These are phyloP conservation scores for Stropharia rugosoannulata DNA, from an alignment of 768 basidiomycete species.

Conservation along the genomic window DNA sequence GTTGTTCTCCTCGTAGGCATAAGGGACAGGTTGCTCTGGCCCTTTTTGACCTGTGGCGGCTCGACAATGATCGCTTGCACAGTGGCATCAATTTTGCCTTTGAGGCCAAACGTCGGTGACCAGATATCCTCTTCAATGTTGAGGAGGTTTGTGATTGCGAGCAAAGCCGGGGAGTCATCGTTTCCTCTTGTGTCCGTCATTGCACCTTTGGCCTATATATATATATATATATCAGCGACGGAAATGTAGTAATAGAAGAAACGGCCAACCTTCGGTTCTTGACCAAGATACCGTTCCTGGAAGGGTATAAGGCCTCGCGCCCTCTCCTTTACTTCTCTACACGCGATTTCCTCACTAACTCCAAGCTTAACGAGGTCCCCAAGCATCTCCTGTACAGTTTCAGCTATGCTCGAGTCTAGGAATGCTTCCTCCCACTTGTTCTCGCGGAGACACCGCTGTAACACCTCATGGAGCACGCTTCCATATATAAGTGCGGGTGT, in stretches of 20 bases:
- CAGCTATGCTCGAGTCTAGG: slow-evolving; percentile 59
- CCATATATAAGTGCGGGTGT: slow-evolving; percentile 84
- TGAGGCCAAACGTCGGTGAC: slow-evolving; percentile 92
- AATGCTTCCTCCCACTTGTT: slow-evolving; percentile 62
- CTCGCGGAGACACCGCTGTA: slow-evolving; percentile 74
- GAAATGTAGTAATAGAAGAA: neutral
- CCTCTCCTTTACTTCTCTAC: slow-evolving; percentile 55
- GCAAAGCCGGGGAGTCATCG: slow-evolving; percentile 45
- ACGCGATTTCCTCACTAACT: slow-evolving; percentile 60
- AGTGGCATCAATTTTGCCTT: slow-evolving; percentile 94
- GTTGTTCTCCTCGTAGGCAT: slow-evolving; percentile 27
- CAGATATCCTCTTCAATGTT: slow-evolving; percentile 98
- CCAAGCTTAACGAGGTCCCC: slow-evolving; percentile 63
- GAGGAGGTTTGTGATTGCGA: slow-evolving; percentile 75
- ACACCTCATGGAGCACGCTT: slow-evolving; percentile 88
- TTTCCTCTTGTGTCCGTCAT: slow-evolving; percentile 62
- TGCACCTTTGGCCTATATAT: slow-evolving; percentile 55
- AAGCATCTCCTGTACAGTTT: slow-evolving; percentile 51
- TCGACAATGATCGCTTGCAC: slow-evolving; percentile 68
- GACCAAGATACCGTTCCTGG: slow-evolving; percentile 62
- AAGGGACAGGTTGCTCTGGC: neutral
- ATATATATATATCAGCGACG: slow-evolving; percentile 25
- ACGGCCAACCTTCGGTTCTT: slow-evolving; percentile 58
- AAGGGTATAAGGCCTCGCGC: slow-evolving; percentile 69
- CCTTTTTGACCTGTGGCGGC: slow-evolving; percentile 3